Evolutionary conservation across 2,329 filamentous ascomycete genomes (phyloP).

Genomic region (Didymella sp.): DNA sequence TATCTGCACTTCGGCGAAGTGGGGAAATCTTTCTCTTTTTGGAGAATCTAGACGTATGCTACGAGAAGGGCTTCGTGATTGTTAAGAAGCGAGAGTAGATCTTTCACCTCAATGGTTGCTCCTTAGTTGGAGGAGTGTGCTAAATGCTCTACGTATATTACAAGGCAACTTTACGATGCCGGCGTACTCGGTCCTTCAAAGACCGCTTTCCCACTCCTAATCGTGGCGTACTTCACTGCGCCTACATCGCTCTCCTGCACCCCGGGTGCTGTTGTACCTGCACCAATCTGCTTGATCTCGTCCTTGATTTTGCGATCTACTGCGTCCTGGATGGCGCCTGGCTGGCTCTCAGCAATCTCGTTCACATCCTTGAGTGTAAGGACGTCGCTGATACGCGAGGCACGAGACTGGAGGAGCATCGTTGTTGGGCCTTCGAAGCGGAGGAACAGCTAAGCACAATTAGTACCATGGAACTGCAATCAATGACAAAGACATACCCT

Average conservation of each 20-base stretch:
- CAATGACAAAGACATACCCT: constrained; percentile 58
- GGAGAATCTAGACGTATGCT: background rate
- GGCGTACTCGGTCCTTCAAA: constrained; percentile 23
- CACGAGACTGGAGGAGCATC: constrained; percentile 87
- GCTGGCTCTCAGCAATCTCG: constrained; percentile 83
- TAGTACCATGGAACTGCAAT: constrained; percentile 15
- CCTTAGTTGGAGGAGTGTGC: background rate
- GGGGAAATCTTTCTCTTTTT: background rate
- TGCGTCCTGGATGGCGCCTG: constrained; percentile 71
- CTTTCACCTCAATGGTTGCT: constrained; percentile 2
- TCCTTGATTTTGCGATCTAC: constrained; percentile 44
- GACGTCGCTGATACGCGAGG: constrained; percentile 76
- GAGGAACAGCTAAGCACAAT: constrained; percentile 70
- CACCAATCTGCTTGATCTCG: constrained; percentile 45
- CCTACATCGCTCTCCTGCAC: constrained; percentile 24
- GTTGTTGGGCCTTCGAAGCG: constrained; percentile 88
- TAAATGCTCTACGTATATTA: constrained; percentile 24
- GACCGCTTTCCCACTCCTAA: constrained; percentile 41
- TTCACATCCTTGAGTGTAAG: constrained; percentile 81
- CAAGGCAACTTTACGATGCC: constrained; percentile 9
- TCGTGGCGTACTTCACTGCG: constrained; percentile 34
- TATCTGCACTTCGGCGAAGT: background rate
- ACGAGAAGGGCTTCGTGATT: background rate
- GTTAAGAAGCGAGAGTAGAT: background rate
- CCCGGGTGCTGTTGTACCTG: constrained; percentile 28